phyloP scores from a whole-genome alignment of 768 basidiomycete species.

The Mycena rebaudengoi region DNA sequence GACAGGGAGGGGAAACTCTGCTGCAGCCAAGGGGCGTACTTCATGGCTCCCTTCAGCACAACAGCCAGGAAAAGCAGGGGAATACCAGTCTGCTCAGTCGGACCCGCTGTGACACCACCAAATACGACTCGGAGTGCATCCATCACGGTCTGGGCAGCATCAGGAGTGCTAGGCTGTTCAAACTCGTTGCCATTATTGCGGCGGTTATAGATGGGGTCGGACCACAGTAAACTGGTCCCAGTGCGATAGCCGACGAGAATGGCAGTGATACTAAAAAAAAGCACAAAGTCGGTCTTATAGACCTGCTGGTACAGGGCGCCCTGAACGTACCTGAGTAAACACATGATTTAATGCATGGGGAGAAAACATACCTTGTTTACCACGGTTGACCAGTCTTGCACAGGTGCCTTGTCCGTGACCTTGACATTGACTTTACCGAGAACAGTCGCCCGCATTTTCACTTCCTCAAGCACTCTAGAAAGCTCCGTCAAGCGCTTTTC shows the following conservation, averaged over 20 bases:
- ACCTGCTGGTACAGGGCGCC: neutral
- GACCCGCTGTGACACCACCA: neutral
- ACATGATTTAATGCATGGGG: neutral
- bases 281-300: neutral
- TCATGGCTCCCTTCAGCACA: neutral
- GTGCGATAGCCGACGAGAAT: neutral
- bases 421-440: neutral
- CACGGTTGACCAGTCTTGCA: conserved; percentile 2
- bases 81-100: no score
- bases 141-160: no score
- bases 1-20: neutral
- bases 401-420: neutral
- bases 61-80: neutral
- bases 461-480: neutral
- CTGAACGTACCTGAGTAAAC: neutral
- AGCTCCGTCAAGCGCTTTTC: neutral
- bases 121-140: neutral
- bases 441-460: neutral
- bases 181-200: neutral
- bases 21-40: neutral
- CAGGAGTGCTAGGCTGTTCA: neutral
- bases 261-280: neutral
- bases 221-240: neutral
- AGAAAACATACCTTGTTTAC: neutral
- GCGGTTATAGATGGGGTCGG: conserved; percentile 2